Base-by-base conservation (phyloP, 1,139 yeast species). In the Taiozyma onychis region DNA sequence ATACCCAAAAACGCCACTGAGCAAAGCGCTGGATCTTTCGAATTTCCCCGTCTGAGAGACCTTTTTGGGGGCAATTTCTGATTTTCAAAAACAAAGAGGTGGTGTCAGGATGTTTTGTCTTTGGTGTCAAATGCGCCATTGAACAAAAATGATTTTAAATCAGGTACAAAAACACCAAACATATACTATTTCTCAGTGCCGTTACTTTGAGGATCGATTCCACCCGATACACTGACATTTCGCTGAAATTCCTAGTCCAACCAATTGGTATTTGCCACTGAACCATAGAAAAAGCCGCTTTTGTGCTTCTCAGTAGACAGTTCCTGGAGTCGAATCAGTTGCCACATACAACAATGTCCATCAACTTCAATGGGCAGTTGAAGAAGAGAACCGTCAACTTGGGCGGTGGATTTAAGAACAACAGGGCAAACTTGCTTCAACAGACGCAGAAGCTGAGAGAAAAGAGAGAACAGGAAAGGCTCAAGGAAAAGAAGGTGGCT, bases 331-430 rank as follows among this genome's bases (percentile, higher is more conserved):
- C n/a, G 6, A n/a, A 30, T 30, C 34, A 14, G 44, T 42, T 42
- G 44, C 44, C 44, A 22, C 44, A 30, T 18, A 37, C 22, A 37
- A 10, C 22, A 9, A 37, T 37, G 43, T 22, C 69, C 69, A 50
- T 69, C 39, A 83, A 85, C 67, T 86, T 86, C 67, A 81, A 83
- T 5, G 95, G 95, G 2, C 78, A 77, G 51, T 76, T 75, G 10
- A 75, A 74, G 57, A 77, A 79, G 56, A 72, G 97, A 51, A 78
- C 76, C 41, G 85, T 91, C 56, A 90, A 91, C 64, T 72, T 90
- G 45, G 95, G 97, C 4, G 86, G 86, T 51, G 85, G 86, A 46
- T 63, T 68, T 46, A 57, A 62, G 46, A 61, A 65, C 54, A 61
- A 63, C 56, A 64, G 74, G 50, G 64, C 66, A 42, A 70, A 76